phyloP scores from a whole-genome alignment of 2,329 filamentous ascomycete species.

The Sporothrix euskadiensis region DNA sequence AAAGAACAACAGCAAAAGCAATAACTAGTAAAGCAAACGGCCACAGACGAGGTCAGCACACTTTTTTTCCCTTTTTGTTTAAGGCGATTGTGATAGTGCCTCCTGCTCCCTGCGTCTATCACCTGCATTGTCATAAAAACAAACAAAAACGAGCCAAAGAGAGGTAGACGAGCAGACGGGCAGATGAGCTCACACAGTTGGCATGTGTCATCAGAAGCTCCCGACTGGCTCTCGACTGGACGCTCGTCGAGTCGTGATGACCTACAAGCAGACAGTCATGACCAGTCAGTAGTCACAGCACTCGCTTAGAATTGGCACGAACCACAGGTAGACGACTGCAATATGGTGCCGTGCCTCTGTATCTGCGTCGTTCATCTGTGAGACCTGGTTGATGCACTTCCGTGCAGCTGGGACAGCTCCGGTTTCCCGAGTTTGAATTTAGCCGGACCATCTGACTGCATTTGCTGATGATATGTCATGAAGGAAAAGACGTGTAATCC shows the following conservation, averaged over 20 bases:
- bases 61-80: background rate
- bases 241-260: background rate
- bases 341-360: conserved; percentile 3
- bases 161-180: background rate
- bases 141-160: no score
- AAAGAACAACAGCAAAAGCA: background rate
- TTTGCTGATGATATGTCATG: background rate
- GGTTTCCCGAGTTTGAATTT: background rate
- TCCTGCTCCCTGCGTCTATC: background rate
- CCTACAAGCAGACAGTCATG: background rate
- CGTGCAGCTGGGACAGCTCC: background rate
- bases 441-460: background rate
- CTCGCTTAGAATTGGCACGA: background rate
- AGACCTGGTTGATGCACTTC: background rate
- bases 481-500: background rate
- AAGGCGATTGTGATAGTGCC: background rate
- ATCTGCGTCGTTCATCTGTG: background rate
- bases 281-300: background rate
- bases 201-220: background rate
- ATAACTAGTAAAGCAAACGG: background rate
- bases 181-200: background rate
- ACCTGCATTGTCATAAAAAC: background rate
- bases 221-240: no score
- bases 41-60: background rate
- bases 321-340: background rate